Evolutionary conservation across 2,329 filamentous ascomycete genomes (phyloP), one percentile per base, ranked within the genome.

Genomic region (Aspergillus luchuensis): DNA sequence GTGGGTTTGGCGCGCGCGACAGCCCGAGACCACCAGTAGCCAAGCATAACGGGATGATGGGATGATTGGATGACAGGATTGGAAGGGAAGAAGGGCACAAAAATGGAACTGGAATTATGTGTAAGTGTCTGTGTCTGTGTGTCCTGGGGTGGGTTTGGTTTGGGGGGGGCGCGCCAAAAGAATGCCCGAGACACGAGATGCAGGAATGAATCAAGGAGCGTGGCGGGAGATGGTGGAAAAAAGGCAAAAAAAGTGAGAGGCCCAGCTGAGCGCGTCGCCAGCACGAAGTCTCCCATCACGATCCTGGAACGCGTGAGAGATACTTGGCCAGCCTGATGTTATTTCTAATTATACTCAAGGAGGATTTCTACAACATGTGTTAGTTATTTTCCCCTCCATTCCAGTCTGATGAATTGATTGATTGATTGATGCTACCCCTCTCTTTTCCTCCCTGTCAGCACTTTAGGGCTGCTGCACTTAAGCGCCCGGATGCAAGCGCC

Each of bases 131-230:
- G 28, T 30, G 28, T 11, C 28, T 36, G 33, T 36, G 33, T 36
- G 8, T 33, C 30, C 30, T 33, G 33, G 33, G 10, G 33, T 36
- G 10, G 10, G 33, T 36, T 36, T 36, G 10, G 33, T 36, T 36
- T 36, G 47, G 17, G 17, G 28, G 47, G 47, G n/a, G 47, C 47
- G 47, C 47, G 53, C 25, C 23, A 30, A 30, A 30, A 30, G 47
- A 50, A 50, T 50, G 47, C 47, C 47, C 47, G n/a, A 50, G 53
- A 43, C 53, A 56, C 53, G 53, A 56, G 41, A 47, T 56, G 53
- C 53, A 56, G 53, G 53, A 56, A 56, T 56, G 39, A 56, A 36
- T 36, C 33, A 36, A 36, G 33, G 33, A 36, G 33, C 33, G 33
- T 36, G 11, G 33, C 33, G 33, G 33, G 11, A 36, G 11, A 30